A percentile compares a stretch with the other conserved stretches of the same genome.
Evolutionary conservation across 116 monocot genomes (phyloP).

Genomic region (Posidonia oceanica): DNA sequence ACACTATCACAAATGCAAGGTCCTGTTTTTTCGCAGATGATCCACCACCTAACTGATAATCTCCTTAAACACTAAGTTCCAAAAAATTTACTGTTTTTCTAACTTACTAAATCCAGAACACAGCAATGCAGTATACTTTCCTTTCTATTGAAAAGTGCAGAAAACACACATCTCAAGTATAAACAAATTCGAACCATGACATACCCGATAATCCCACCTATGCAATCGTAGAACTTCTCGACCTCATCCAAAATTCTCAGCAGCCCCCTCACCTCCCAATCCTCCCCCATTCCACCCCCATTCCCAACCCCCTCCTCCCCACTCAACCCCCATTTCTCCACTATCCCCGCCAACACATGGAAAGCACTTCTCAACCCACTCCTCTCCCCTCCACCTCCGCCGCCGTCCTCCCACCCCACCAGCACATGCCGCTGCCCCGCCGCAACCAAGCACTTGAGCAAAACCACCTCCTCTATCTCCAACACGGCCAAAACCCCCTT

Average conservation of each 20-base stretch:
- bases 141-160: no score
- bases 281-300: conserved; percentile 2
- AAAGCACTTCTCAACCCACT: conserved; percentile 51
- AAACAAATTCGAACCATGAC: neutral
- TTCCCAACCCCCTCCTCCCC: conserved; percentile 9
- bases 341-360: conserved; percentile 48
- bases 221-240: conserved; percentile 78
- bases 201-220: conserved; percentile 94
- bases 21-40: no score
- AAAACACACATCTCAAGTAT: no score
- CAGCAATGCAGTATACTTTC: no score
- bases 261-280: conserved; percentile 29
- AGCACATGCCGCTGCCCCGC: conserved; percentile 79
- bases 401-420: conserved; percentile 34
- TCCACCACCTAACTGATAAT: no score
- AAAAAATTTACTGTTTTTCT: no score
- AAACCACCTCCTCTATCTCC: conserved; percentile 31
- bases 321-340: conserved; percentile 54
- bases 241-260: conserved; percentile 50
- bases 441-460: conserved; percentile 77
- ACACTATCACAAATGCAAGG: no score
- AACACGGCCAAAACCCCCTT: conserved; percentile 8
- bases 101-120: no score
- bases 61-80: no score
- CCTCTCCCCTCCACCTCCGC: conserved; percentile 3